Evolutionary conservation across 352 stramenopile species (phyloP), one percentile per base, ranked within the genome.

Genomic region (Pythium myriotylum): DNA sequence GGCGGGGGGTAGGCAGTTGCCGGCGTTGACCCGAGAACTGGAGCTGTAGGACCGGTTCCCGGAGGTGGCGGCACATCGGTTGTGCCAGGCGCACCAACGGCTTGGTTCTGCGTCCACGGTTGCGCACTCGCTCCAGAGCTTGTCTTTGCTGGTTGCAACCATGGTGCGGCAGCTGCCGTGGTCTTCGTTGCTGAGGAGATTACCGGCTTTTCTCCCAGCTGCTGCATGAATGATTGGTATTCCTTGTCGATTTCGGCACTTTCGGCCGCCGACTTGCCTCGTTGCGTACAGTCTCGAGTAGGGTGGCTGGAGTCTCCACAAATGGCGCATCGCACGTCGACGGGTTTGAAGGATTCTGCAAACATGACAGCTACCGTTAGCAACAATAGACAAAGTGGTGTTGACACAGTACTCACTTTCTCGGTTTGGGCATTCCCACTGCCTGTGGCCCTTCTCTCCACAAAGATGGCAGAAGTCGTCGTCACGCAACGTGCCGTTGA

Each of bases 401-500:
- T 22, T 19, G 19, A 39, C 22, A 19, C 1, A n/a, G 51, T 19
- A 85, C 80, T 47, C 84, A 91, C 83, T 87, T 51, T 91, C 81
- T 83, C 88, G 74, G 67, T 94, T 94, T 12, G 97, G 97, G 74
- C 97, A 99, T 67, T 99, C 97, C 77, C 92, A 99, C 66, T 98
- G 87, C 2, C 92, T 86, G 77, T 99, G 97, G 22, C 97, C 97
- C 68, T 99, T 98, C 70, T 99, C 95, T 4, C 92, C 97, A 91
- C 97, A 99, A 54, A 99, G 88, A 67, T 96, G 87, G 74, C 97
- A 99, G 68, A 94, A 99, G 66, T 99, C 94, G 42, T 99, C 95
- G 54, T 99, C 96, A 58, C 97, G 97, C 20, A 99, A 73, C 22
- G 97, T 99, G 59, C 98, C 98, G 81, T 99, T 99, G 79, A 99